These are phyloP conservation scores for Kitagawia praeruptora DNA, from an alignment of 129 eudicot genomes.

Conservation along the genomic window DNA sequence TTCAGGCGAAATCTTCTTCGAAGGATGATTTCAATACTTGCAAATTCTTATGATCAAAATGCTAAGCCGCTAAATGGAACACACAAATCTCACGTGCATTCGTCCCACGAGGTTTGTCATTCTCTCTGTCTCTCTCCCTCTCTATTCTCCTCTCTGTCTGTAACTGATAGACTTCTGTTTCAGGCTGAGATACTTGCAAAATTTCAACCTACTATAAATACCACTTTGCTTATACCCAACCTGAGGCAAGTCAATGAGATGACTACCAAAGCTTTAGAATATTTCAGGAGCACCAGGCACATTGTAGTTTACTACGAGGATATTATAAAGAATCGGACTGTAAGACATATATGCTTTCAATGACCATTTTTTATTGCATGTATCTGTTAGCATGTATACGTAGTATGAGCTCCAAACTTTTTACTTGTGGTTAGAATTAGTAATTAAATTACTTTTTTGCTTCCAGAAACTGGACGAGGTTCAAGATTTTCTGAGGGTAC, in stretches of 20 bases:
- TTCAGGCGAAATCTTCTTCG: conserved; percentile 92
- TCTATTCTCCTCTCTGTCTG: neutral
- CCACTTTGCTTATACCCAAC: conserved; percentile 53
- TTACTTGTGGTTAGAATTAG: neutral
- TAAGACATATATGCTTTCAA: conserved; percentile 31
- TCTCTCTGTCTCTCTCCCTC: conserved; percentile 9
- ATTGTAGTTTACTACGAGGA: conserved; percentile 78
- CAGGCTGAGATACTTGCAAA: conserved; percentile 90
- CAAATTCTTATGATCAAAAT: conserved; percentile 81
- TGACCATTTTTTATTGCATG: neutral
- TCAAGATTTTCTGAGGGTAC: conserved; percentile 80
- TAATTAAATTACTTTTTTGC: neutral
- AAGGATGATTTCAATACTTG: conserved; percentile 81
- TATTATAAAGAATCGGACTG: conserved; percentile 62
- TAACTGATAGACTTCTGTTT: neutral
- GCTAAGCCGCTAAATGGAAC: conserved; percentile 79
- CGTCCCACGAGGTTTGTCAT: conserved; percentile 63
- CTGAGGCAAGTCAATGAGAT: conserved; percentile 62
- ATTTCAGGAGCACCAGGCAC: conserved; percentile 74
- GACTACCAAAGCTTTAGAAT: conserved; percentile 53
- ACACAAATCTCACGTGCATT: conserved; percentile 92
- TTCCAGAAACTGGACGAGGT: conserved; percentile 62
- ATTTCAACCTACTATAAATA: conserved; percentile 60
- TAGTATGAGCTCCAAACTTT: neutral
- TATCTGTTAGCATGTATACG: neutral